Percentiles rank a stretch among this genome's conserved stretches.
These are phyloP conservation scores for Bryoglossum gracile DNA, from an alignment of 495 filamentous ascomycete genomes.

Conservation along the genomic window DNA sequence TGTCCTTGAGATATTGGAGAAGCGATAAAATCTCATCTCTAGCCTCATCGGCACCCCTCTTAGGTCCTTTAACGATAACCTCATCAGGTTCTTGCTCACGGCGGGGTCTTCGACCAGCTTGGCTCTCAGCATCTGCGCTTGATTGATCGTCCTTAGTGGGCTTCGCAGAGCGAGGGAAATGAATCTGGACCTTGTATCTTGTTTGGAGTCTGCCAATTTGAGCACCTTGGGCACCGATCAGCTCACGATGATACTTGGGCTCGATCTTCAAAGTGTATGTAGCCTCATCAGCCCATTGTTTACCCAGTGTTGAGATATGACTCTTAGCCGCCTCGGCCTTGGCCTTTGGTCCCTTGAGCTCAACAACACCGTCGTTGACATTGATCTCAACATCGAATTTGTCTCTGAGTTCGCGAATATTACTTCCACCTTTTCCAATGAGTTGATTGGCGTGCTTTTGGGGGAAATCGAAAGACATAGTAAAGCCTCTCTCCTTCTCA, in stretches of 20 bases:
- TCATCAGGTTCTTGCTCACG: conserved; percentile 81
- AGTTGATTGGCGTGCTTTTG: conserved; percentile 89
- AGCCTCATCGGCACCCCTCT: conserved; percentile 82
- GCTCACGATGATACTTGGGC: conserved; percentile 77
- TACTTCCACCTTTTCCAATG: conserved; percentile 86
- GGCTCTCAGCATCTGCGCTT: conserved; percentile 60
- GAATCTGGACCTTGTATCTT: conserved; percentile 85
- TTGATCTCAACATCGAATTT: conserved; percentile 97
- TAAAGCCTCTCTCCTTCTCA: conserved; percentile 81
- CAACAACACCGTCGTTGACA: conserved; percentile 64
- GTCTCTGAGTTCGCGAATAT: conserved; percentile 90
- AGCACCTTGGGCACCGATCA: conserved; percentile 82
- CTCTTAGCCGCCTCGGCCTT: conserved; percentile 73
- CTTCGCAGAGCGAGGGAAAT: conserved; percentile 74
- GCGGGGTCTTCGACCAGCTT: conserved; percentile 49
- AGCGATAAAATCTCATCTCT: conserved; percentile 82
- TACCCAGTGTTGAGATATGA: conserved; percentile 66
- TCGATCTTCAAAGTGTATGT: conserved; percentile 82
- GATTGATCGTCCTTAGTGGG: conserved; percentile 59
- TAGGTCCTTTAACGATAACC: conserved; percentile 83
- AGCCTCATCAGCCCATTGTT: conserved; percentile 79
- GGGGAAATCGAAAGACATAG: conserved; percentile 80
- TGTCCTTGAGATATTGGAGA: conserved; percentile 78
- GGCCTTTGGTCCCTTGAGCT: conserved; percentile 52
- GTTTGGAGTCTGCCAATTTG: conserved; percentile 90